Evolutionary conservation across 139 green algal species (phyloP).

Genomic region (Chlorella vulgaris): DNA sequence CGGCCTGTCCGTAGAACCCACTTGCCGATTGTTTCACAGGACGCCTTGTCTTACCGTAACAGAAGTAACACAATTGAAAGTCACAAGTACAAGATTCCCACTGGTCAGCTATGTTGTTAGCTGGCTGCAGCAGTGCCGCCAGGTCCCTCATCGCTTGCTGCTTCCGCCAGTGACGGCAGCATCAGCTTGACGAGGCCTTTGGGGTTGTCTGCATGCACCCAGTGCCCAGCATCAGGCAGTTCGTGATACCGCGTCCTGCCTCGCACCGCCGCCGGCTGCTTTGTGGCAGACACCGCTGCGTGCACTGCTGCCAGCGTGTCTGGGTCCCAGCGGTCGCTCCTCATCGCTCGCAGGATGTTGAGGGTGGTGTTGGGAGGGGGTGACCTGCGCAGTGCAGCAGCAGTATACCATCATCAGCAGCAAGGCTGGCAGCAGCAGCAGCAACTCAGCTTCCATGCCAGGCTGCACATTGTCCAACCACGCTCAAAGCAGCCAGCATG

Average conservation of each 20-base stretch:
- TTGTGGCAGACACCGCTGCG: neutral
- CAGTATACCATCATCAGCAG: constrained; percentile 51
- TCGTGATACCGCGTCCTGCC: constrained; percentile 48
- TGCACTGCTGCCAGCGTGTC: constrained; percentile 36
- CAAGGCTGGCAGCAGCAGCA: neutral
- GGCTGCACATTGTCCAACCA: too few species aligned
- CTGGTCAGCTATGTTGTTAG: too few species aligned
- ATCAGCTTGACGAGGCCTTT: constrained; percentile 61
- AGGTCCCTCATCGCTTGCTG: neutral
- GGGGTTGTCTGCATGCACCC: constrained; percentile 80
- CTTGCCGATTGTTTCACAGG: too few species aligned
- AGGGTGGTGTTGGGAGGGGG: constrained; percentile 58
- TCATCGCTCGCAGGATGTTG: constrained; percentile 67
- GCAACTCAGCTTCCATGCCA: too few species aligned
- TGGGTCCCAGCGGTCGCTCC: constrained; percentile 20
- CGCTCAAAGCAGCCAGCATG: too few species aligned
- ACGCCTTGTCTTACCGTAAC: too few species aligned
- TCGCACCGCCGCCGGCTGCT: neutral
- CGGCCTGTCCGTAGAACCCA: too few species aligned
- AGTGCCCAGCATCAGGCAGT: constrained; percentile 73
- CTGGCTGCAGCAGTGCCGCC: neutral
- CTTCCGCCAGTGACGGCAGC: constrained; percentile 25
- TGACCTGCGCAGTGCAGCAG: constrained; percentile 17
- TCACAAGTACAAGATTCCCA: too few species aligned
- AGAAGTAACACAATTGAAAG: too few species aligned